Conservation (phyloP, 345 rosid species). For the Populus euphratica region DNA sequence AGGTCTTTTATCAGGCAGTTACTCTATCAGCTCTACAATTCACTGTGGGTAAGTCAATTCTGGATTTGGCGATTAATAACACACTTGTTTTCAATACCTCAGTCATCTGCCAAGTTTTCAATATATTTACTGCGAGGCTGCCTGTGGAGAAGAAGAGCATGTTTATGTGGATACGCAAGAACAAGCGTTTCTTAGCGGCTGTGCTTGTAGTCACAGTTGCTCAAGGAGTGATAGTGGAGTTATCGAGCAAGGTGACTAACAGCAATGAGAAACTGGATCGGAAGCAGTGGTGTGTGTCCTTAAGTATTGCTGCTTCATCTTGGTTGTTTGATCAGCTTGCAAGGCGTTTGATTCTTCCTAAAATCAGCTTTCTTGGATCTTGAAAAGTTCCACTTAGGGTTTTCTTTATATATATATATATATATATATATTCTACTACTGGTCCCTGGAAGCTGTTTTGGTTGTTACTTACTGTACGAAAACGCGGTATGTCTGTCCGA, state of each 20-base stretch:
- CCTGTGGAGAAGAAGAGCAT: constrained; percentile 59
- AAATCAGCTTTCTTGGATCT: not conserved
- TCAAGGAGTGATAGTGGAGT: constrained; percentile 74
- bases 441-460: too few relatives aligned
- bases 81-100: constrained; percentile 81
- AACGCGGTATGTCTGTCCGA: too few relatives aligned
- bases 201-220: constrained; percentile 53
- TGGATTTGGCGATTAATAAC: constrained; percentile 51
- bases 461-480: too few relatives aligned
- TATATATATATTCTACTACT: too few relatives aligned
- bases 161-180: constrained; percentile 51
- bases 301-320: constrained; percentile 13
- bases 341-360: constrained; percentile 9
- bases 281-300: constrained; percentile 17
- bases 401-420: too few relatives aligned
- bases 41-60: constrained; percentile 44
- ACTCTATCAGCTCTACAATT: constrained; percentile 58
- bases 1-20: constrained; percentile 37
- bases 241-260: constrained; percentile 34
- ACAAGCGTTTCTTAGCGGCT: constrained; percentile 61
- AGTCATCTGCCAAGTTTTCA: constrained; percentile 82
- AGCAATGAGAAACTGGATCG: constrained; percentile 11
- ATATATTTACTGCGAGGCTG: constrained; percentile 67
- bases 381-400: not conserved
- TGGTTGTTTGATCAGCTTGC: constrained; percentile 14